Evolutionary conservation across 306 rosid species (phyloP), one percentile per base, ranked within the genome.

Genomic region (Trifolium fragiferum): DNA sequence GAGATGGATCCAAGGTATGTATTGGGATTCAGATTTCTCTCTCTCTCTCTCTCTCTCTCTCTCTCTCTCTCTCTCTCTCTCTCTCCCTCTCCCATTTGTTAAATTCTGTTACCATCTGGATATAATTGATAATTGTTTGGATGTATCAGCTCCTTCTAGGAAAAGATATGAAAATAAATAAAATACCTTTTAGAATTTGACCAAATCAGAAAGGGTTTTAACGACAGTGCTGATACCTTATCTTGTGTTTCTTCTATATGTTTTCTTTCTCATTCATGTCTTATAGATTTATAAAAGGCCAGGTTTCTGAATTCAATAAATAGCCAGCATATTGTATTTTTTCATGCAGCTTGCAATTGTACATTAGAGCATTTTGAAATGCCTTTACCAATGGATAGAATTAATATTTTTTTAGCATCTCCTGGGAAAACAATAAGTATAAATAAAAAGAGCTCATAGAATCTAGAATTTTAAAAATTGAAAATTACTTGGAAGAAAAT

Each of bases 1-100:
- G 82, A 70, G 75, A 82, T 95, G 92, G 96, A 95, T 85, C 89
- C 85, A 46, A 85, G 98, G 99, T 95, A 84, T 84, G 83, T 69
- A 44, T 66, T 62, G 68, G 50, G 49, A 66, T 32, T 77, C 77
- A 73, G 25, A 73, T 62, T 41, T 57, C 55, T 65, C 15, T 73
- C 66, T 58, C n/a, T 76, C 62, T 33, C 44, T 21, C 30, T 18
- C 11, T 53, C 59, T 18, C 38, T 64, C 3, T 23, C 25, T 23
- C 25, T 23, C 25, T 23, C 25, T 23, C 30, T 30, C 33, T 30
- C 33, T 30, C 33, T 19, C 40, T 64, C 4, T 27, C 30, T 27
- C 30, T 27, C 30, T 27, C 30, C 3, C 33, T 4, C 30, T 25
- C 30, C 3, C 5, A 23, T 19, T 50, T 75, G 47, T 60, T 50